Conservation (phyloP, 2,329 filamentous ascomycete genomes). For the Lachnellula suecica region DNA sequence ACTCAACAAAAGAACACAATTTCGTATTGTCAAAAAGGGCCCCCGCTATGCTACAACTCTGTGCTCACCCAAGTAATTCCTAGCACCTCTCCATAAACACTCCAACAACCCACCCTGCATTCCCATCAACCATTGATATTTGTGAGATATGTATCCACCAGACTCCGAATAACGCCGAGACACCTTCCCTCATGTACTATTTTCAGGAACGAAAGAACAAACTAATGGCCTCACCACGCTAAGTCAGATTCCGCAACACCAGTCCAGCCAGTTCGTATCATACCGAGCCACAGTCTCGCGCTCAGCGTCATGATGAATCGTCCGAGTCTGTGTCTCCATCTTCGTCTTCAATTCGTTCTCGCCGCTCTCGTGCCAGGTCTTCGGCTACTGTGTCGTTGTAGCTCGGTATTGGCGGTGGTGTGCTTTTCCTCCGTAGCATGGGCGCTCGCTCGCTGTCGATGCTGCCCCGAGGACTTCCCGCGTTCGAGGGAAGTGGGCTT, state of each 20-base stretch:
- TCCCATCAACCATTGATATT: neutral
- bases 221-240: neutral
- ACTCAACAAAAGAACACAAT: conserved; percentile 15
- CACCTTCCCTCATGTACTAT: neutral
- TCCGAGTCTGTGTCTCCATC: neutral
- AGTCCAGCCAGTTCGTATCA: neutral
- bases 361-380: conserved; percentile 25
- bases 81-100: neutral
- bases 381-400: conserved; percentile 34
- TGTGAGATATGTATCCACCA: neutral
- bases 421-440: conserved; percentile 39
- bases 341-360: conserved; percentile 4
- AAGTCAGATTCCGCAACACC: neutral
- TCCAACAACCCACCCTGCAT: neutral
- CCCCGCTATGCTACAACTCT: conserved; percentile 10
- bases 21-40: conserved; percentile 12
- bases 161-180: neutral
- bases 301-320: neutral
- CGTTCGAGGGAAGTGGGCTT: conserved; percentile 62
- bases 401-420: conserved; percentile 35
- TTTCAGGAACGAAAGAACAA: neutral
- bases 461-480: conserved; percentile 51
- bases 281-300: neutral
- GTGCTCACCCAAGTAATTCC: neutral
- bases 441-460: conserved; percentile 53